Conservation (phyloP, 306 rosid species). For the Aeschynomene evenia region DNA sequence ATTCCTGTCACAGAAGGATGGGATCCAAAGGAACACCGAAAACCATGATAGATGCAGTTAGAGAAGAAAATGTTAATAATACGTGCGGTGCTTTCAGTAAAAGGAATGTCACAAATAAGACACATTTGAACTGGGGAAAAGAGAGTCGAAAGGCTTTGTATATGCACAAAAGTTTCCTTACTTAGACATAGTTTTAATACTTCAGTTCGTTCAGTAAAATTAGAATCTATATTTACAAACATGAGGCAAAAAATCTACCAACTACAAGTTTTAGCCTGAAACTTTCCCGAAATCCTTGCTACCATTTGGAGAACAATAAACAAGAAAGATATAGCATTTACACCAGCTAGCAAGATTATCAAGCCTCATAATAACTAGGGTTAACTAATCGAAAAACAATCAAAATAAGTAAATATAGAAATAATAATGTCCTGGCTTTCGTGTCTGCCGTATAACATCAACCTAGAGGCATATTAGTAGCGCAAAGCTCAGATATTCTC, state of each 20-base stretch:
- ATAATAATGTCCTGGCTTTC: background rate
- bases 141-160: background rate
- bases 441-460: background rate
- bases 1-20: constrained; percentile 44
- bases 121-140: background rate
- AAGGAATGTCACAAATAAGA: background rate
- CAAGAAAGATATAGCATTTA: background rate
- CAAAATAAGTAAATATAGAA: background rate
- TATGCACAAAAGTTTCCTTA: background rate
- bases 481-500: background rate
- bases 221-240: background rate
- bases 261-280: background rate
- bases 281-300: background rate
- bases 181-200: background rate
- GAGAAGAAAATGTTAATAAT: constrained; percentile 1
- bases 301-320: background rate
- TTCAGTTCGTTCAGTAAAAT: background rate
- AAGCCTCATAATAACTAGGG: constrained; percentile 2
- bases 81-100: background rate
- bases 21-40: constrained; percentile 6
- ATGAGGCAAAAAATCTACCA: background rate
- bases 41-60: background rate
- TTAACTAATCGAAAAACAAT: background rate
- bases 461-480: background rate
- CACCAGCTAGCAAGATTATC: constrained; percentile 7